phyloP scores from a whole-genome alignment of 2,329 filamentous ascomycete species.

The Colletotrichum karsti region DNA sequence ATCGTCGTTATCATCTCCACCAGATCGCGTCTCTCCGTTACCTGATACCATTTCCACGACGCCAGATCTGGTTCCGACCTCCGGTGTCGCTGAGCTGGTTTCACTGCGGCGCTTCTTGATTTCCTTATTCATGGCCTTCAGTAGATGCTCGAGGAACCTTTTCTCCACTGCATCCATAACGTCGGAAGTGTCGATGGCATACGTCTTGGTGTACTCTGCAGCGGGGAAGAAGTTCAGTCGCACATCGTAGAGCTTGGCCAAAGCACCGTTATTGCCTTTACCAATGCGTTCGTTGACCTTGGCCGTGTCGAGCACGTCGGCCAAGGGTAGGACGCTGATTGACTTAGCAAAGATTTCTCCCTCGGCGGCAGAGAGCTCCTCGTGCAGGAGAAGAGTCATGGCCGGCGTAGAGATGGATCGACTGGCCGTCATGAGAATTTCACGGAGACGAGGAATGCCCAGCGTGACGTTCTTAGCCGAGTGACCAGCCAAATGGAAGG shows the following conservation, averaged over 20 bases:
- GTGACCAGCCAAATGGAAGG: constrained; percentile 98
- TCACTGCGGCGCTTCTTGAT: constrained; percentile 81
- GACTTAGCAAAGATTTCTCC: constrained; percentile 87
- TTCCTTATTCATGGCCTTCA: constrained; percentile 77
- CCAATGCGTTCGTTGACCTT: constrained; percentile 83
- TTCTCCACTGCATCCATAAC: constrained; percentile 83
- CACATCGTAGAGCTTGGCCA: constrained; percentile 88
- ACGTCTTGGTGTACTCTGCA: constrained; percentile 84
- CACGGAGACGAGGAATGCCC: constrained; percentile 94
- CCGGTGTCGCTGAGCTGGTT: constrained; percentile 76
- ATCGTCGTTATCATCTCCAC: constrained; percentile 67
- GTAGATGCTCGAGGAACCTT: constrained; percentile 78
- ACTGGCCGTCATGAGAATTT: constrained; percentile 98
- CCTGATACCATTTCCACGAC: constrained; percentile 58
- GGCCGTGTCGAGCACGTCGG: constrained; percentile 84
- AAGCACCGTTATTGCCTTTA: constrained; percentile 70
- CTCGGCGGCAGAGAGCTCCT: constrained; percentile 74
- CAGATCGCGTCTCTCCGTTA: constrained; percentile 46
- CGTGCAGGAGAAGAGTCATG: constrained; percentile 84
- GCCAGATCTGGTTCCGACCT: constrained; percentile 68
- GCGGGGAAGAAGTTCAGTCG: constrained; percentile 85
- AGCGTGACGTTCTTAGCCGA: constrained; percentile 98
- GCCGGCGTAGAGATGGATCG: constrained; percentile 87
- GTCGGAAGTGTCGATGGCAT: constrained; percentile 82
- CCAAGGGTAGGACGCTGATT: constrained; percentile 85